Evolutionary conservation across 1,284 basidiomycete genomes (phyloP).

Genomic region (Fomes fomentarius): DNA sequence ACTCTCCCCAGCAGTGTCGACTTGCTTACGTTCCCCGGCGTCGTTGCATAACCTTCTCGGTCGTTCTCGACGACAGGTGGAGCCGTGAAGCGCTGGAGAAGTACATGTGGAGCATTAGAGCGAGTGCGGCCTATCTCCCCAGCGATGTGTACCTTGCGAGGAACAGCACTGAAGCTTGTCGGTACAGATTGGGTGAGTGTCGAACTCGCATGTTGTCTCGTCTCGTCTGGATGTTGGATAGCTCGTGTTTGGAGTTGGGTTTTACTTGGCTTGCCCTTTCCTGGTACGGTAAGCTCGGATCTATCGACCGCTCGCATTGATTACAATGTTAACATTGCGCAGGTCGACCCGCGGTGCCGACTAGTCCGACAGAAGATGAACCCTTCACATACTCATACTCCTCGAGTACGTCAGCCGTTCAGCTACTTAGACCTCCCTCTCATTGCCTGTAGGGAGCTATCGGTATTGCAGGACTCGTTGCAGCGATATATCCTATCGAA

Average conservation of each 20-base stretch:
- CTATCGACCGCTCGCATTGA: too few relatives aligned
- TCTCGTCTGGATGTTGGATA: slow-evolving; percentile 28
- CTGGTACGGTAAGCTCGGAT: slow-evolving; percentile 48
- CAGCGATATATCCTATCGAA: slow-evolving; percentile 68
- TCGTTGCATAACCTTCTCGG: too few relatives aligned
- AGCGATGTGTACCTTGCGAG: slow-evolving; percentile 70
- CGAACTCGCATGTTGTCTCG: background rate
- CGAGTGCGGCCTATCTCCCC: slow-evolving; percentile 67
- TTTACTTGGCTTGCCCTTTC: slow-evolving; percentile 65
- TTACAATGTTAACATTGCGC: background rate
- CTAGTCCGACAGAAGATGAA: slow-evolving; percentile 69
- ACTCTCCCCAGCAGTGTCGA: too few relatives aligned
- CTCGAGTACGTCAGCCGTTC: slow-evolving; percentile 56
- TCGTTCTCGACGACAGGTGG: slow-evolving; percentile 63
- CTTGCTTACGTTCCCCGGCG: slow-evolving; percentile 60
- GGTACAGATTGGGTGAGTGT: slow-evolving; percentile 50
- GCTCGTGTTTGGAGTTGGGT: slow-evolving; percentile 65
- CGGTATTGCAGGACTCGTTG: slow-evolving; percentile 62
- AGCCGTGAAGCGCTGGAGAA: slow-evolving; percentile 55
- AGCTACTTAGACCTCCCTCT: too few relatives aligned
- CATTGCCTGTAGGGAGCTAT: slow-evolving; percentile 72
- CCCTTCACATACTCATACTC: slow-evolving; percentile 62
- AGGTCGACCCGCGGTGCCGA: slow-evolving; percentile 66
- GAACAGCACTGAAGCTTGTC: slow-evolving; percentile 50
- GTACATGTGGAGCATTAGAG: slow-evolving; percentile 58